These are phyloP conservation scores for Pythium dissimile DNA, from an alignment of 352 stramenopile genomes.

Conservation along the genomic window DNA sequence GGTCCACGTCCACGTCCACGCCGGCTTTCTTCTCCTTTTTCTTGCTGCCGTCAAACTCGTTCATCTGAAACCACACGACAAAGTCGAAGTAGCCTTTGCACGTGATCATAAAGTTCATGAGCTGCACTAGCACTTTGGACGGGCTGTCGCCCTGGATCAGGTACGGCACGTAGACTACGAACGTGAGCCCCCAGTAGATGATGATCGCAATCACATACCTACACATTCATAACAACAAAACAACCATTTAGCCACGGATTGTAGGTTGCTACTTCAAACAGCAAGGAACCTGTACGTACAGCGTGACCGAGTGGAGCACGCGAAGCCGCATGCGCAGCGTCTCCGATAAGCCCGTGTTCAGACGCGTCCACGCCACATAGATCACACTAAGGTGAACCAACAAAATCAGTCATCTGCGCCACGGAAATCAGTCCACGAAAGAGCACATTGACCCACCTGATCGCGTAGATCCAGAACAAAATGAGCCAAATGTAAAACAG, in stretches of 20 bases:
- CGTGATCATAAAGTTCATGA: slow-evolving; percentile 90
- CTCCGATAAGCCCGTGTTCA: slow-evolving; percentile 79
- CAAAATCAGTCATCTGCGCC: not conserved
- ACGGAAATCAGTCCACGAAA: not conserved
- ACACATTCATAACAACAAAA: not conserved
- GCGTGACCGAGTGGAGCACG: slow-evolving; percentile 84
- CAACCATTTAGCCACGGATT: not conserved
- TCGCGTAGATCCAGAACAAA: slow-evolving; percentile 81
- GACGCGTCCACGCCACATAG: slow-evolving; percentile 77
- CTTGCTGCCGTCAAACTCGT: slow-evolving; percentile 59
- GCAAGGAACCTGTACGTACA: slow-evolving; percentile 68
- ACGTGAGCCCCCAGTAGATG: slow-evolving; percentile 87
- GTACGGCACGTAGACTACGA: slow-evolving; percentile 84
- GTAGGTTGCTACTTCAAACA: too few species aligned
- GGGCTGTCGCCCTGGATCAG: slow-evolving; percentile 52
- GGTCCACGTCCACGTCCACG: slow-evolving; percentile 82
- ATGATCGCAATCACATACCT: slow-evolving; percentile 90
- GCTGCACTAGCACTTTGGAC: slow-evolving; percentile 47
- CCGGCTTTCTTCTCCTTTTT: slow-evolving; percentile 48
- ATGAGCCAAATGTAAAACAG: slow-evolving; percentile 89
- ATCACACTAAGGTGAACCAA: slow-evolving; percentile 48
- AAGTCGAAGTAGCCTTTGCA: slow-evolving; percentile 90
- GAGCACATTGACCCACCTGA: slow-evolving; percentile 39
- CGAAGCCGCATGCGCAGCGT: slow-evolving; percentile 82
- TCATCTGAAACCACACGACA: slow-evolving; percentile 89